Evolutionary conservation across 768 basidiomycete species (phyloP).

Genomic region (Butyriboletus loyo): DNA sequence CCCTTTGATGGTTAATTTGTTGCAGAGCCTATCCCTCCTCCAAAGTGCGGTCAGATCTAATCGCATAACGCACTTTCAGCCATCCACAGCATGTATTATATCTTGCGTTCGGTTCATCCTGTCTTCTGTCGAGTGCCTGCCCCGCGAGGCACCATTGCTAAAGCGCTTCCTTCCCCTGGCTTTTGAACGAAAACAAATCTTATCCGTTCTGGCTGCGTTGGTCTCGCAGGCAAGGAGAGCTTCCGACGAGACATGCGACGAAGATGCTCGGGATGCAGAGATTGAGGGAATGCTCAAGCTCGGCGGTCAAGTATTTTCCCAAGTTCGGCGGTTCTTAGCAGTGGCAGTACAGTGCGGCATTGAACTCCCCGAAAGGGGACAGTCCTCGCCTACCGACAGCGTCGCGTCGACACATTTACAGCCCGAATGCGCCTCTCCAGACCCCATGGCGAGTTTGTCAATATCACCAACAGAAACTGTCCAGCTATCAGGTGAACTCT

Average conservation of each 20-base stretch:
- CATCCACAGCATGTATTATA: slow-evolving; percentile 92
- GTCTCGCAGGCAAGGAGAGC: slow-evolving; percentile 77
- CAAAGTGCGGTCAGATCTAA: slow-evolving; percentile 81
- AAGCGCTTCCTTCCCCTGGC: slow-evolving; percentile 62
- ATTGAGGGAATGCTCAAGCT: slow-evolving; percentile 77
- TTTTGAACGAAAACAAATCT: slow-evolving; percentile 76
- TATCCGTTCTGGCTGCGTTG: slow-evolving; percentile 76
- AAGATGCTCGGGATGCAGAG: slow-evolving; percentile 49
- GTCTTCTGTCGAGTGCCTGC: slow-evolving; percentile 76
- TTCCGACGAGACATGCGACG: slow-evolving; percentile 45
- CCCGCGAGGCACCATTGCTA: slow-evolving; percentile 75
- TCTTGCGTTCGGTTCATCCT: slow-evolving; percentile 89
- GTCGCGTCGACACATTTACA: slow-evolving; percentile 16
- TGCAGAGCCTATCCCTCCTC: slow-evolving; percentile 82
- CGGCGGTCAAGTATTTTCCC: slow-evolving; percentile 77
- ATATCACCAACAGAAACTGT: slow-evolving; percentile 4
- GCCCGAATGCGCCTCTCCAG: slow-evolving; percentile 14
- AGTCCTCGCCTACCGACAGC: slow-evolving; percentile 25
- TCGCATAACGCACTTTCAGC: slow-evolving; percentile 82
- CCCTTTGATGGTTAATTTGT: slow-evolving; percentile 76
- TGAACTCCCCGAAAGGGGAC: slow-evolving; percentile 54
- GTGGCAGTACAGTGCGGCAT: slow-evolving; percentile 74
- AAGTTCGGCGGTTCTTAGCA: slow-evolving; percentile 75
- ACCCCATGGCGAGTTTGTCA: slow-evolving; percentile 11
- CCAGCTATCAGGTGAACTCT: slow-evolving; percentile 9